Conservation (phyloP, 805 yeast genomes). For the Lipomyces spencermartinsiae region DNA sequence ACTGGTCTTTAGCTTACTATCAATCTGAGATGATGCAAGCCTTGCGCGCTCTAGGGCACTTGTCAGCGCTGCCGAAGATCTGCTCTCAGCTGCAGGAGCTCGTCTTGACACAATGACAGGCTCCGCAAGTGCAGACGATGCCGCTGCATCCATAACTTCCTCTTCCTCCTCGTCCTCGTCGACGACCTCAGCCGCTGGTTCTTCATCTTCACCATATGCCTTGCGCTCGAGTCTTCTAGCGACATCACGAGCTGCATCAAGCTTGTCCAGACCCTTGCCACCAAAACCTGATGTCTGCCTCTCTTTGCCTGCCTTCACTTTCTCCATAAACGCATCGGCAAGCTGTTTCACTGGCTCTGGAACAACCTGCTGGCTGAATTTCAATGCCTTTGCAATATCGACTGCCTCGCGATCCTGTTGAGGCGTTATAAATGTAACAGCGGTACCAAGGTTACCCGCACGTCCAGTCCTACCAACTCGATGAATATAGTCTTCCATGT, state of each 20-base stretch:
- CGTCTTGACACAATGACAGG: constrained; percentile 27
- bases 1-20: constrained; percentile 42
- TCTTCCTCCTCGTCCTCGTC: constrained; percentile 44
- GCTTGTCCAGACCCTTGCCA: constrained; percentile 85
- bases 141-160: constrained; percentile 23
- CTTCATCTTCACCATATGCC: constrained; percentile 54
- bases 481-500: constrained; percentile 94
- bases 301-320: constrained; percentile 70
- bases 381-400: constrained; percentile 73
- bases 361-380: constrained; percentile 61
- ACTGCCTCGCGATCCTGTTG: constrained; percentile 67
- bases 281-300: constrained; percentile 78
- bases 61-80: constrained; percentile 21
- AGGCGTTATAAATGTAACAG: constrained; percentile 72
- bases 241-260: constrained; percentile 66
- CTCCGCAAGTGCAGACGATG: constrained; percentile 24
- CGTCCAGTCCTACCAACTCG: constrained; percentile 96
- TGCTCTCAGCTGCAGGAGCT: constrained; percentile 42
- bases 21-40: constrained; percentile 36
- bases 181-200: constrained; percentile 38
- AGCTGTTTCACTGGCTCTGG: constrained; percentile 58
- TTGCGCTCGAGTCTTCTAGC: constrained; percentile 58
- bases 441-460: constrained; percentile 78
- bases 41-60: constrained; percentile 37
- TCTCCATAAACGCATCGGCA: constrained; percentile 62